These are phyloP conservation scores for Poteriospumella lacustris DNA, from an alignment of 108 stramenopile species.

Conservation along the genomic window DNA sequence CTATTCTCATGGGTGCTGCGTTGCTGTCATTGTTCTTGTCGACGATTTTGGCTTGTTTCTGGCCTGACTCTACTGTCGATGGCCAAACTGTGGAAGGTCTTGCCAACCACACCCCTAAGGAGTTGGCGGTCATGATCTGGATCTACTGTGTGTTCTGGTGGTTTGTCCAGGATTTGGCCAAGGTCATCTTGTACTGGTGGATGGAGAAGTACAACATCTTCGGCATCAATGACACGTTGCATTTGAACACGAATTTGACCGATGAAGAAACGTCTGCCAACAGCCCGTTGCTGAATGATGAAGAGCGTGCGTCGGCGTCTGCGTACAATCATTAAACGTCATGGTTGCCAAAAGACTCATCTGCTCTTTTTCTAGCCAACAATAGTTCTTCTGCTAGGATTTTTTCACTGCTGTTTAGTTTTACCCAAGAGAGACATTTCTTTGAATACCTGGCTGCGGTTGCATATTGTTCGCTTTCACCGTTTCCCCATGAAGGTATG, in stretches of 20 bases:
- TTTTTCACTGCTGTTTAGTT: no score
- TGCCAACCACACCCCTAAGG: not conserved
- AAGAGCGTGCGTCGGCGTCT: not conserved
- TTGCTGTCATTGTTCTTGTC: slow-evolving; percentile 16
- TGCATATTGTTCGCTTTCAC: no score
- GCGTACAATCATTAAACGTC: no score
- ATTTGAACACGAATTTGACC: no score
- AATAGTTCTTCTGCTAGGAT: no score
- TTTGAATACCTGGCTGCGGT: no score
- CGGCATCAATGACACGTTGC: slow-evolving; percentile 11
- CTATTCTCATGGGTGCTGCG: slow-evolving; percentile 16
- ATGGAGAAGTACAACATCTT: slow-evolving; percentile 27
- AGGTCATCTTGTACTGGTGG: slow-evolving; percentile 14
- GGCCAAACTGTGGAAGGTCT: not conserved
- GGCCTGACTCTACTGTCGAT: slow-evolving; percentile 16
- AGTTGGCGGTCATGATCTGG: not conserved
- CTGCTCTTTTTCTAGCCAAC: no score
- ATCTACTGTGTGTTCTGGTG: slow-evolving; percentile 13
- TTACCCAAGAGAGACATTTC: no score
- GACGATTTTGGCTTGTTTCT: slow-evolving; percentile 27
- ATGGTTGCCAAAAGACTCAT: no score
- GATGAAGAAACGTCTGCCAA: no score
- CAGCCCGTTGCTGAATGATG: not conserved
- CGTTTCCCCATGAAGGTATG: no score
- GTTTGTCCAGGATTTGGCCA: slow-evolving; percentile 22